Evolutionary conservation across 202 grass and related monocot genomes (phyloP).

Genomic region (Hordeum pubiflorum): DNA sequence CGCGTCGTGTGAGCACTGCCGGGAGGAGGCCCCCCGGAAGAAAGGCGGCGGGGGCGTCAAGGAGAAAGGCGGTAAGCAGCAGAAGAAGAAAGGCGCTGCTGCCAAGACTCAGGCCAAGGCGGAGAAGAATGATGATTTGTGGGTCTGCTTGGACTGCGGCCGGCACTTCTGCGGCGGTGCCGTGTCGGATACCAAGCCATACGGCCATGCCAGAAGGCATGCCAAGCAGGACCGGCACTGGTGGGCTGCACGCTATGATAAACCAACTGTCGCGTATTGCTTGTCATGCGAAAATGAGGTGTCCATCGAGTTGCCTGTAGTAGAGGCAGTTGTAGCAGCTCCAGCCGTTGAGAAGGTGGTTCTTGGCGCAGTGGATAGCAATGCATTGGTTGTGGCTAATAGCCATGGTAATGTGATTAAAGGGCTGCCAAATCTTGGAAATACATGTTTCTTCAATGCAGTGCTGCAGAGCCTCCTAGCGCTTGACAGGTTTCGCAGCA

Average conservation of each 20-base stretch:
- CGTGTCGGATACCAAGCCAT: slow-evolving; percentile 49
- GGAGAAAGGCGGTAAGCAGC: slow-evolving; percentile 55
- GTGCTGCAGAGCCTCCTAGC: slow-evolving; percentile 76
- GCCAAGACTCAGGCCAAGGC: slow-evolving; percentile 37
- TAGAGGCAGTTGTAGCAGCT: slow-evolving; percentile 17
- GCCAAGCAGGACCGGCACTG: slow-evolving; percentile 81
- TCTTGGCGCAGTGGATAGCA: neutral
- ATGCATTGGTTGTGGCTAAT: slow-evolving; percentile 4
- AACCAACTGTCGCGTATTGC: slow-evolving; percentile 53
- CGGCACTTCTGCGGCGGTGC: slow-evolving; percentile 71
- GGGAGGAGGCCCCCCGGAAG: slow-evolving; percentile 53
- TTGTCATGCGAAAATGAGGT: slow-evolving; percentile 63
- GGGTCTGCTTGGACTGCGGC: slow-evolving; percentile 85
- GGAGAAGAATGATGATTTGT: slow-evolving; percentile 27
- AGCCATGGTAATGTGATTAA: slow-evolving; percentile 43
- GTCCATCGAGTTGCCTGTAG: slow-evolving; percentile 50
- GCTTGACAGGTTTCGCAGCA: slow-evolving; percentile 58
- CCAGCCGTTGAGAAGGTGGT: slow-evolving; percentile 16
- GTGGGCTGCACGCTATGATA: slow-evolving; percentile 52
- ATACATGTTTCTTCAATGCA: slow-evolving; percentile 97
- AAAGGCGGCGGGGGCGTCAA: slow-evolving; percentile 37
- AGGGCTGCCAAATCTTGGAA: slow-evolving; percentile 82
- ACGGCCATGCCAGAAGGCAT: slow-evolving; percentile 88
- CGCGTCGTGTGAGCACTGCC: slow-evolving; percentile 67
- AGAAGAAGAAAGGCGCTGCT: slow-evolving; percentile 47